A percentile compares a stretch with the other conserved stretches of the same genome.
These are phyloP conservation scores for Candida smagusa DNA, from an alignment of 1,139 yeast genomes.

Conservation along the genomic window DNA sequence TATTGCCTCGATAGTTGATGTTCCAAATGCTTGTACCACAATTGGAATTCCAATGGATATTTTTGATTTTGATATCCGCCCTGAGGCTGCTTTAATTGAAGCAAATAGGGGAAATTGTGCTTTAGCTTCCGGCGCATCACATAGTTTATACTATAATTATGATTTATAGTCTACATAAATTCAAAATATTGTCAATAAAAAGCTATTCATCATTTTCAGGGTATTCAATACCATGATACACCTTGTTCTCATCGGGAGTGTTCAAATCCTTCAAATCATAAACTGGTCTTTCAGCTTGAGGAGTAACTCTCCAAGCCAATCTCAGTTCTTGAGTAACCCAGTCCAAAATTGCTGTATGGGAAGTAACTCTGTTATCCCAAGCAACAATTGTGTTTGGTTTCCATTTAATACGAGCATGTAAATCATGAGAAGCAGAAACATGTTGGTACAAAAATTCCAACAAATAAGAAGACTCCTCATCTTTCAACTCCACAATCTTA, in stretches of 20 bases:
- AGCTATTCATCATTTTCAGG: not conserved
- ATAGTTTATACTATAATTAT: constrained; percentile 10
- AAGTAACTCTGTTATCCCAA: constrained; percentile 24
- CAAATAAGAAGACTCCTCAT: constrained; percentile 25
- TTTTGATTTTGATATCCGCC: constrained; percentile 47
- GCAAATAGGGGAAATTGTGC: constrained; percentile 38
- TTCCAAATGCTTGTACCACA: constrained; percentile 51
- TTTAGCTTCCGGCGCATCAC: constrained; percentile 21
- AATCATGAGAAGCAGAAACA: constrained; percentile 39
- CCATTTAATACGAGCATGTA: constrained; percentile 58
- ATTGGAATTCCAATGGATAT: constrained; percentile 50
- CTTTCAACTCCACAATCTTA: constrained; percentile 24
- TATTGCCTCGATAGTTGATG: constrained; percentile 49
- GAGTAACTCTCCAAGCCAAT: constrained; percentile 24
- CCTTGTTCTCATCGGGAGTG: constrained; percentile 10
- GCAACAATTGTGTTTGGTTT: constrained; percentile 37
- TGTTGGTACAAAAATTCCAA: constrained; percentile 23
- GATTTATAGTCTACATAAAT: constrained; percentile 1
- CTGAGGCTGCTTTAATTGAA: constrained; percentile 26
- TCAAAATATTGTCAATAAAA: not conserved
- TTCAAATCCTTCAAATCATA: constrained; percentile 20
- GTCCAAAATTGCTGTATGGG: constrained; percentile 23
- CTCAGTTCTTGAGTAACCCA: constrained; percentile 20
- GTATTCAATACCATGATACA: constrained; percentile 8
- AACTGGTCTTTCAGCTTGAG: constrained; percentile 25